Evolutionary conservation across 306 rosid genomes (phyloP), one percentile per base, ranked within the genome.

Genomic region (Prunus fruticosa): DNA sequence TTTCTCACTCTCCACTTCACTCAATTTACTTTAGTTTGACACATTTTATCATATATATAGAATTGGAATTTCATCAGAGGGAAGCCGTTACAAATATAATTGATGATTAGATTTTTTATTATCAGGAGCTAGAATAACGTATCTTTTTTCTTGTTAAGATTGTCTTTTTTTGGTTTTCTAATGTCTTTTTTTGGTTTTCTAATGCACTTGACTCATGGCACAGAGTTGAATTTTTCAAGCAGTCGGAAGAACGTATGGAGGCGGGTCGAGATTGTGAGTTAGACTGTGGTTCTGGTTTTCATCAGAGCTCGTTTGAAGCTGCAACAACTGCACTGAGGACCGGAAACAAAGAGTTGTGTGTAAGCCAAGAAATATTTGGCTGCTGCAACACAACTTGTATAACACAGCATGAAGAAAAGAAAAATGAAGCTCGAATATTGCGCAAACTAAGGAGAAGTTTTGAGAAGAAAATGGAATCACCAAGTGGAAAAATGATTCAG

Each of bases 401-500:
- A 56, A 9, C 62, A 19, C 62, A 58, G 41, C 66, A 22, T 61
- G 41, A 27, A 25, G 41, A 61, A 61, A 27, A 27, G n/a, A 61
- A 30, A 8, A 64, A 64, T 64, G 68, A 64, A 34, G 47, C 20
- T 4, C 53, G 54, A 34, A 20, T 72, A 72, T 20, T 72, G 65
- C 18, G 22, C 20, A 57, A 56, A 72, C 51, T 13, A 22, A 7
- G 66, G 20, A 38, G 66, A 56, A 72, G 76, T 56, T 72, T 56
- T 41, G 76, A 56, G 53, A 72, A 38, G 51, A 54, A 71, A 0
- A n/a, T 46, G 53, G 76, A 56, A 34, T 23, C 76, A 20, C 66
- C 25, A 56, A 38, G 53, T 14, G 53, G 52, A 3, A 56, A 22
- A 56, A 46, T 38, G 76, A 56, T 56, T 56, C 66, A 15, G 3